phyloP scores from a whole-genome alignment of 2,329 filamentous ascomycete genomes.

The Paraphoma chrysanthemicola region DNA sequence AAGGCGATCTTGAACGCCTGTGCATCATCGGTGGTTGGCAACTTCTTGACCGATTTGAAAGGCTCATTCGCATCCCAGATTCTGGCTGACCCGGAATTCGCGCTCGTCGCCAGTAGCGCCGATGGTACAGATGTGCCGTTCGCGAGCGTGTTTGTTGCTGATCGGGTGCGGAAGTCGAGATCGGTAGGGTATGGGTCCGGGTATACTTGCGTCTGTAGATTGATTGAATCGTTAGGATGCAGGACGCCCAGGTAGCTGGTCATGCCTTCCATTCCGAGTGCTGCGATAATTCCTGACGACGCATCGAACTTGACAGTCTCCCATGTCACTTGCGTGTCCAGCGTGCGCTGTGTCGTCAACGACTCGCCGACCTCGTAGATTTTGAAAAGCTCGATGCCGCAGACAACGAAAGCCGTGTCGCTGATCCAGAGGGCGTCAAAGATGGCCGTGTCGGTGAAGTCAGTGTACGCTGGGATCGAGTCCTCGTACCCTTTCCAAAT shows the following conservation, averaged over 20 bases:
- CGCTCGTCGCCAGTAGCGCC: conserved; percentile 49
- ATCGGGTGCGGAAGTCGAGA: conserved; percentile 49
- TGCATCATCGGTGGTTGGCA: conserved; percentile 39
- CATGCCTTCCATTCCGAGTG: conserved; percentile 35
- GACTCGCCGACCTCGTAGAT: conserved; percentile 45
- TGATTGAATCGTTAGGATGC: conserved; percentile 39
- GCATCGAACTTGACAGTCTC: conserved; percentile 50
- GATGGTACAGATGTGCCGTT: conserved; percentile 29
- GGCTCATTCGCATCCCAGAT: conserved; percentile 51
- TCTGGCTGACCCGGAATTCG: conserved; percentile 48
- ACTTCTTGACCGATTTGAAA: conserved; percentile 37
- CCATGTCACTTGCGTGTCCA: conserved; percentile 44
- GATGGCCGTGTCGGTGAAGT: conserved; percentile 51
- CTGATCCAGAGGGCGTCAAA: conserved; percentile 55
- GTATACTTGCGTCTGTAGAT: conserved; percentile 41
- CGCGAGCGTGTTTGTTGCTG: conserved; percentile 17
- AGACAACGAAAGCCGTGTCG: conserved; percentile 53
- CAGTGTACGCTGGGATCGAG: conserved; percentile 49
- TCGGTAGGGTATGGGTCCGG: conserved; percentile 48
- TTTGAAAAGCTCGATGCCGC: conserved; percentile 49
- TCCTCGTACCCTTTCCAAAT: conserved; percentile 46
- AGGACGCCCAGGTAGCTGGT: conserved; percentile 45
- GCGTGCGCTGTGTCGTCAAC: conserved; percentile 36
- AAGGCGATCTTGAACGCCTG: conserved; percentile 53
- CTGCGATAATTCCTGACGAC: conserved; percentile 49